Percentiles rank a stretch among this genome's conserved stretches.
These are phyloP conservation scores for Microcyclosporella mali DNA, from an alignment of 2,329 filamentous ascomycete genomes.

Conservation along the genomic window DNA sequence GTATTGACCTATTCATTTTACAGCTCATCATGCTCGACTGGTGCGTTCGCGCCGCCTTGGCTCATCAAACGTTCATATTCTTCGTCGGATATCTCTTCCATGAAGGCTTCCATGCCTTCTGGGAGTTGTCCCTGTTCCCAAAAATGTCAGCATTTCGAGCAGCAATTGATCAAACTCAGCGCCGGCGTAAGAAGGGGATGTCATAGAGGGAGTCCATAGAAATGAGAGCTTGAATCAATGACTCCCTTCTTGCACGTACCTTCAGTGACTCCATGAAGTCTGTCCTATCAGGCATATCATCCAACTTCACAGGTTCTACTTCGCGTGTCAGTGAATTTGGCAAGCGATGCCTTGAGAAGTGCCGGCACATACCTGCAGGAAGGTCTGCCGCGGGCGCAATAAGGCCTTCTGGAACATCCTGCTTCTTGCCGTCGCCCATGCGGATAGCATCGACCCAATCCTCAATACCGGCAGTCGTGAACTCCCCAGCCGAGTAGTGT, in stretches of 20 bases:
- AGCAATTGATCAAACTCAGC: too few relatives aligned
- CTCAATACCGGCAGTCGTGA: constrained; percentile 57
- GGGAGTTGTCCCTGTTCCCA: constrained; percentile 23
- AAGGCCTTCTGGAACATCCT: constrained; percentile 54
- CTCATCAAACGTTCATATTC: constrained; percentile 29
- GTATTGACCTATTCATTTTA: too few relatives aligned
- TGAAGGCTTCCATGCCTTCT: constrained; percentile 28
- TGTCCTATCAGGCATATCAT: constrained; percentile 11
- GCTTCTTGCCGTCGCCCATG: constrained; percentile 78
- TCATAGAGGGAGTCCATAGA: too few relatives aligned
- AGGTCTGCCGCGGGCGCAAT: constrained; percentile 28
- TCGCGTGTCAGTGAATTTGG: too few relatives aligned
- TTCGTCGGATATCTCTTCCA: constrained; percentile 33
- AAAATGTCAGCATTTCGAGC: constrained; percentile 15
- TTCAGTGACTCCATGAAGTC: neutral
- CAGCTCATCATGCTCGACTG: constrained; percentile 26
- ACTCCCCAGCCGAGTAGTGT: constrained; percentile 56
- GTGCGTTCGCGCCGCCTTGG: constrained; percentile 12
- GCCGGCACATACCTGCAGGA: too few relatives aligned
- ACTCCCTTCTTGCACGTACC: too few relatives aligned
- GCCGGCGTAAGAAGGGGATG: too few relatives aligned
- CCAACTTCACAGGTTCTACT: constrained; percentile 21
- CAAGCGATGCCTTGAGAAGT: too few relatives aligned
- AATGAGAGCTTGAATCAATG: too few relatives aligned
- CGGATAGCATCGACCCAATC: constrained; percentile 86